These are phyloP conservation scores for Gypsophila paniculata DNA, from an alignment of 179 eudicot species.

Conservation along the genomic window DNA sequence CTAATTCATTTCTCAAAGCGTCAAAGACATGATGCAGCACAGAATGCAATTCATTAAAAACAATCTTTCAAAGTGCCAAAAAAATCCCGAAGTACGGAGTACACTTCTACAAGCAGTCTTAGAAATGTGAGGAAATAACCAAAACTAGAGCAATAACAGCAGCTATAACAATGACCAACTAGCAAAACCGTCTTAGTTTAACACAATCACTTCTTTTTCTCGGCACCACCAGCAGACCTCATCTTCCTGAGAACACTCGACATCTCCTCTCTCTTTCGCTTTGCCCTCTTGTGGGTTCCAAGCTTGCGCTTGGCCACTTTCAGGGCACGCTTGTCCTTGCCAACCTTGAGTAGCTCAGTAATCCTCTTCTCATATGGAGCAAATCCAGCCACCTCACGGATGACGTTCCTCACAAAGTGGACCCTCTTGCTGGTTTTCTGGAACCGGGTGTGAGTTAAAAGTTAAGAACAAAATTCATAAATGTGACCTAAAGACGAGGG, in stretches of 20 bases:
- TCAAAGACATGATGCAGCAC: not conserved
- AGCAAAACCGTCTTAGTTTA: not conserved
- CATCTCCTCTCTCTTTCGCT: conserved; percentile 13
- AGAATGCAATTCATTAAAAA: not conserved
- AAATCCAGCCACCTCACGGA: not conserved
- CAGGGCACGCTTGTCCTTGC: conserved; percentile 8
- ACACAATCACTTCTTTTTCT: conserved; percentile 9
- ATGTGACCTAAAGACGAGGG: not conserved
- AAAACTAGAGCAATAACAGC: not conserved
- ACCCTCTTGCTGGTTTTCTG: conserved; percentile 15
- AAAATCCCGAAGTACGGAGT: not conserved
- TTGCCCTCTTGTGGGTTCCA: conserved; percentile 12
- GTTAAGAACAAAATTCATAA: not conserved
- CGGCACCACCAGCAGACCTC: conserved; percentile 9
- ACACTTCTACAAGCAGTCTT: not conserved
- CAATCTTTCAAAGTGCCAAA: not conserved
- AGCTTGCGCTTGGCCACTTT: conserved; percentile 9
- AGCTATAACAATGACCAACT: conserved; percentile 7
- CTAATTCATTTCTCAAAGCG: too few relatives aligned
- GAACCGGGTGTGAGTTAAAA: not conserved
- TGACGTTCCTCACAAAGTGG: conserved; percentile 11
- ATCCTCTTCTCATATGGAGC: conserved; percentile 13
- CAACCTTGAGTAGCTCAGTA: conserved; percentile 7
- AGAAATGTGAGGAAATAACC: not conserved
- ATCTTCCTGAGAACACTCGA: conserved; percentile 26